Evolutionary conservation across 2,329 filamentous ascomycete genomes (phyloP).

Genomic region (Ophiostoma sp.): DNA sequence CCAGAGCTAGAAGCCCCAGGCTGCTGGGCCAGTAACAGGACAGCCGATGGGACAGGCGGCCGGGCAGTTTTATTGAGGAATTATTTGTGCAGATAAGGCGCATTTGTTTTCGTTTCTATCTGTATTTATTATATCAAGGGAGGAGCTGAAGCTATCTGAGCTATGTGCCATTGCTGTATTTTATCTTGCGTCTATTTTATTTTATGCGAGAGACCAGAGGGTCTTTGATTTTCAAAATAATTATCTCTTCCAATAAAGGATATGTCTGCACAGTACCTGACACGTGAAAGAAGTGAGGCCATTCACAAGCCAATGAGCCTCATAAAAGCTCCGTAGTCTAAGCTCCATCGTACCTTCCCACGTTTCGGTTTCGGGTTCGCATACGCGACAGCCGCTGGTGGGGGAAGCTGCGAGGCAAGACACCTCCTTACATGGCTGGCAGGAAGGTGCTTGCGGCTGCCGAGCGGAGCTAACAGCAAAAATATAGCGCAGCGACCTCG

Average conservation of each 20-base stretch:
- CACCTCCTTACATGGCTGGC: background rate
- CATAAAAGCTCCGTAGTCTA: background rate
- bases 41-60: background rate
- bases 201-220: background rate
- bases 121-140: background rate
- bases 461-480: background rate
- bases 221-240: background rate
- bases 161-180: constrained; percentile 7
- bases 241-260: background rate
- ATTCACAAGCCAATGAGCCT: background rate
- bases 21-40: background rate
- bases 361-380: constrained; percentile 1
- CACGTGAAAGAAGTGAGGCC: constrained; percentile 4
- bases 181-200: background rate
- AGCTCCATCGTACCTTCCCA: background rate
- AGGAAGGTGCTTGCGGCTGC: constrained; percentile 12
- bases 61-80: background rate
- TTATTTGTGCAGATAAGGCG: background rate
- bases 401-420: background rate
- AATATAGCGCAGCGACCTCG: constrained; percentile 5
- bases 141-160: background rate
- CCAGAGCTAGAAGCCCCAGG: background rate
- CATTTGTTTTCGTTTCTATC: background rate
- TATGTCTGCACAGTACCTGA: background rate
- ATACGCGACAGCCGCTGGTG: background rate